Evolutionary conservation across 495 filamentous ascomycete genomes (phyloP), one percentile per base, ranked within the genome.

Genomic region (Podospora australis): DNA sequence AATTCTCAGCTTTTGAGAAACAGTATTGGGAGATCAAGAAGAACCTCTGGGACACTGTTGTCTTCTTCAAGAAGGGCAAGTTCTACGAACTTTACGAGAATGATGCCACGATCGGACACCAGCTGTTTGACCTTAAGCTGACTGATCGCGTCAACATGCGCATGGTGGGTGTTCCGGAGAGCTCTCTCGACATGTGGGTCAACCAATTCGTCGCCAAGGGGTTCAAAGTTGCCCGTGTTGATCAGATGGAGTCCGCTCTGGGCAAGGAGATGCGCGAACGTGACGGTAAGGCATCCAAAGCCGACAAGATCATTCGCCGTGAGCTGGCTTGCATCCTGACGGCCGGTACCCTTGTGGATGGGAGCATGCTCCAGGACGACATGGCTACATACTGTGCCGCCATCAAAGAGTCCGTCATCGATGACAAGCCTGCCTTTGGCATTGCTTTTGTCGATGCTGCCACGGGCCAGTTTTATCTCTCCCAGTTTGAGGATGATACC

Each of bases 21-120:
- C 92, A 99, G 56, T 99, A 97, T 66, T 99, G 92, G 92, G 90
- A 96, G 59, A 97, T 99, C 66, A 99, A 99, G 73, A 86, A 89
- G 66, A 96, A 95, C 43, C 87, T 91, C 54, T 96, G 87, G 87
- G 88, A 96, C 50, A 97, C 90, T 0, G 84, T 99, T 17, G 92
- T 99, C 11, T 99, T 99, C 70, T 99, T 99, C 77, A 97, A 96
- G 69, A 99, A 99, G 70, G 92, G 92, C 50, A 99, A 99, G 63
- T 99, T 99, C 68, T 99, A 95, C 64, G 92, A 99, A 62, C 76
- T 99, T 1, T 99, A 96, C 62, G 94, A 99, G 62, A 94, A 96
- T 52, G 92, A 99, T 71, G 92, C 92, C 11, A 96, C 91, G 0
- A 88, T 99, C 46, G 94, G 94, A 10, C 88, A 97, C 62, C 92